Evolutionary conservation across 2,329 filamentous ascomycete species (phyloP).

Genomic region (Ceratocystis lukuohia): DNA sequence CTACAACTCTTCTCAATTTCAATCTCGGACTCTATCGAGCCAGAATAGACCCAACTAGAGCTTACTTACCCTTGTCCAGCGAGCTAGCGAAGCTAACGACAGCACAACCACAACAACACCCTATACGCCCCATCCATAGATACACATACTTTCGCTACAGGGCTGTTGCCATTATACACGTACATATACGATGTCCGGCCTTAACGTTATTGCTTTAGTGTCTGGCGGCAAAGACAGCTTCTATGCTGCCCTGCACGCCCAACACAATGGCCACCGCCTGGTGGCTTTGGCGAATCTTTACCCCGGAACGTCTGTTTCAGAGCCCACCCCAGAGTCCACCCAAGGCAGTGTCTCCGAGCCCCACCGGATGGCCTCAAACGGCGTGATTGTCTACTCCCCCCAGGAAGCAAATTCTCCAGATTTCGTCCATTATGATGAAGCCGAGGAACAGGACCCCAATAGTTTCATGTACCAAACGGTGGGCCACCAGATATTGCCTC

Average conservation of each 20-base stretch:
- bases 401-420: constrained; percentile 15
- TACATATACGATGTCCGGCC: constrained; percentile 20
- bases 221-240: constrained; percentile 97
- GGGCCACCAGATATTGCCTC: constrained; percentile 71
- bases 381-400: constrained; percentile 20
- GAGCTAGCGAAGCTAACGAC: not conserved
- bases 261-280: constrained; percentile 69
- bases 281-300: constrained; percentile 83
- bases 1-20: not conserved
- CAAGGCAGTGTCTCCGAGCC: constrained; percentile 1
- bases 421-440: constrained; percentile 13
- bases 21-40: not conserved
- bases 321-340: not conserved
- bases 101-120: not conserved
- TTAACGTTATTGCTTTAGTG: constrained; percentile 79
- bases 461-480: constrained; percentile 99
- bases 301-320: constrained; percentile 32
- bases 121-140: not conserved
- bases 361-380: constrained; percentile 20
- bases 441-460: constrained; percentile 50
- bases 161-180: not conserved
- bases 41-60: not conserved
- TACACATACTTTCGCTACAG: not conserved
- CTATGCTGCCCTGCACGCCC: constrained; percentile 81
- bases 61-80: constrained; percentile 1